A percentile compares a stretch with the other conserved stretches of the same genome.
These are phyloP conservation scores for Alopecurus myosuroides DNA, from an alignment of 176 grass and related monocot species.

Conservation along the genomic window DNA sequence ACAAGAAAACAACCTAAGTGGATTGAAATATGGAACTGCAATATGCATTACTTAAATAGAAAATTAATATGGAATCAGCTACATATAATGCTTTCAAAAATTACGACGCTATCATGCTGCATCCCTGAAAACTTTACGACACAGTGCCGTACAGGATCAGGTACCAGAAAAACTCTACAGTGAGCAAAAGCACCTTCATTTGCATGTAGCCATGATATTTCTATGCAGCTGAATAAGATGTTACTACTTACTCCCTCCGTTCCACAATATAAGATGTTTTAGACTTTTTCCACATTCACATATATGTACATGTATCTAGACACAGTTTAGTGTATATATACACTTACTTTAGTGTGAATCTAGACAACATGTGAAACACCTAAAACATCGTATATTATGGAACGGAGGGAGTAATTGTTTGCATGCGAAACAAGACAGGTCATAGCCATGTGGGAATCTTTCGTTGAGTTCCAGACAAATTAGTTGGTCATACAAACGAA, in stretches of 20 bases:
- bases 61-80: background rate
- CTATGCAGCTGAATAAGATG: background rate
- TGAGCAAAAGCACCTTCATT: background rate
- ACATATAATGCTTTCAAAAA: background rate
- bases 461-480: background rate
- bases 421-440: background rate
- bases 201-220: background rate
- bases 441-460: background rate
- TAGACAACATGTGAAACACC: no score
- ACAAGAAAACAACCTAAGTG: background rate
- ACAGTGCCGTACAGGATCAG: background rate
- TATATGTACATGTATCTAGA: no score
- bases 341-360: no score
- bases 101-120: background rate
- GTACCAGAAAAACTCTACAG: background rate
- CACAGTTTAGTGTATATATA: no score
- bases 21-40: background rate
- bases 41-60: background rate
- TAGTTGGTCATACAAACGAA: background rate
- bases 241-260: no score
- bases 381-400: no score
- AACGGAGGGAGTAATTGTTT: no score
- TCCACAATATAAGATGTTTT: no score
- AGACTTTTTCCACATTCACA: no score
- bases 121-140: background rate